A percentile compares a stretch with the other conserved stretches of the same genome.
Conservation (phyloP, 352 stramenopile species). For the Phytophthora idaei region DNA sequence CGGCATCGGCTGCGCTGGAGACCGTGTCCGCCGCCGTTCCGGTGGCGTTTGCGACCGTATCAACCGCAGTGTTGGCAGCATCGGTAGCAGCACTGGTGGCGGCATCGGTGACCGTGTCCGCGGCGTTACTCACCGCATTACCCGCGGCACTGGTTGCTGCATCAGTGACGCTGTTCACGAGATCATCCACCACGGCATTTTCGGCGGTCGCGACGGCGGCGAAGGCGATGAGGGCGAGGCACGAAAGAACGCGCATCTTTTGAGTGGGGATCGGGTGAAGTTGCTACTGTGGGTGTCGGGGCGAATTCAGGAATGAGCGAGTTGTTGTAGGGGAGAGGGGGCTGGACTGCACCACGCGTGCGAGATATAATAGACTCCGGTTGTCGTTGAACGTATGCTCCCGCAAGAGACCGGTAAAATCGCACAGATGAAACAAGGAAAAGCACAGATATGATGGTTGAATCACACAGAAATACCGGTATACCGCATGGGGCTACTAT, state of each 20-base stretch:
- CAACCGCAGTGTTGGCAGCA: conserved; percentile 8
- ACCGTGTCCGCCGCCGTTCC: conserved; percentile 18
- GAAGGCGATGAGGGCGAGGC: conserved; percentile 23
- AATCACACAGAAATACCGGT: too few species aligned
- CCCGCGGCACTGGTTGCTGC: conserved; percentile 19
- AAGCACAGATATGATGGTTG: too few species aligned
- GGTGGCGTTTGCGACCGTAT: conserved; percentile 23
- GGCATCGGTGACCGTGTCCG: conserved; percentile 7
- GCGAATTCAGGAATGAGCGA: conserved; percentile 28
- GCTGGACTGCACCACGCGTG: conserved; percentile 7
- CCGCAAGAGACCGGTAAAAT: not conserved
- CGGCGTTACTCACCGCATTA: conserved; percentile 10
- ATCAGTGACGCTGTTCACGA: conserved; percentile 19
- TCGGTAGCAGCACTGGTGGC: conserved; percentile 10
- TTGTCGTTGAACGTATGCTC: conserved; percentile 18
- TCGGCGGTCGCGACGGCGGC: conserved; percentile 20
- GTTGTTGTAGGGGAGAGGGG: conserved; percentile 8
- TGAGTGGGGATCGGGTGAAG: not conserved
- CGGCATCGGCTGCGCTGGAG: conserved; percentile 16
- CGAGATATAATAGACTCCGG: conserved; percentile 4
- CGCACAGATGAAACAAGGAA: too few species aligned
- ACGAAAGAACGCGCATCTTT: conserved; percentile 32
- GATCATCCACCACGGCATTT: conserved; percentile 12
- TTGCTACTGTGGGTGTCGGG: not conserved
- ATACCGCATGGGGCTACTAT: too few species aligned